Evolutionary conservation across 73 alveolate species (phyloP), one percentile per base, ranked within the genome.

Genomic region (Paramecium tetraurelia): DNA sequence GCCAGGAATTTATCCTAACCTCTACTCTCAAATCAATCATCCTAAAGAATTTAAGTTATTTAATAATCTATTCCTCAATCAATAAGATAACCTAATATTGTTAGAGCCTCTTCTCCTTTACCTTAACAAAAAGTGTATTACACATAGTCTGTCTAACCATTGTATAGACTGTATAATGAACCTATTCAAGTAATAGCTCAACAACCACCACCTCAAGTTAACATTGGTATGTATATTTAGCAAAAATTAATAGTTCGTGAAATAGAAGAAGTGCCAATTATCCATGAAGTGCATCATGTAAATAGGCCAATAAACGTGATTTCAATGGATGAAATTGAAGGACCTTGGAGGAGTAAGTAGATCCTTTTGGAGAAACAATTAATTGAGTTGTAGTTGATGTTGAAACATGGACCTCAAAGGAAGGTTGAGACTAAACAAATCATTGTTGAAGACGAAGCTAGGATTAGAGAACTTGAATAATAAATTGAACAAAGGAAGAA

Each of bases 271-370:
- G 90, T 44, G 12, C 90, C 90, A 5, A 43, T 40, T 7, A 43
- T 80, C 4, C 90, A 80, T 46, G 90, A 80, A 80, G 24, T 80
- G 4, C 90, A 80, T 80, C 90, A 80, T 80, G 76, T 80, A 16
- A 41, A 80, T 80, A 80, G 90, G 14, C 46, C 70, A 7, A 43
- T 80, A 44, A 24, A 33, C 18, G 90, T 80, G 14, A 43, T 80
- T 6, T 18, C 70, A 11, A 43, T 80, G 46, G 90, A 80, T 31
- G 90, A 80, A 80, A 43, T 80, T 20, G 76, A 80, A 48, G 90
- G 76, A 0, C 90, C 90, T 12, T 80, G 90, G 90, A 80, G 36
- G 18, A 43, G 63, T 46, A 80, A 80, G 24, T 24, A 31, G 10
- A 40, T 80, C 21, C 46, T 31, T 8, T 80, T 80, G 72, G 90